Evolutionary conservation across 805 yeast genomes (phyloP).

Genomic region (Kodamaea kaohsiungensis): DNA sequence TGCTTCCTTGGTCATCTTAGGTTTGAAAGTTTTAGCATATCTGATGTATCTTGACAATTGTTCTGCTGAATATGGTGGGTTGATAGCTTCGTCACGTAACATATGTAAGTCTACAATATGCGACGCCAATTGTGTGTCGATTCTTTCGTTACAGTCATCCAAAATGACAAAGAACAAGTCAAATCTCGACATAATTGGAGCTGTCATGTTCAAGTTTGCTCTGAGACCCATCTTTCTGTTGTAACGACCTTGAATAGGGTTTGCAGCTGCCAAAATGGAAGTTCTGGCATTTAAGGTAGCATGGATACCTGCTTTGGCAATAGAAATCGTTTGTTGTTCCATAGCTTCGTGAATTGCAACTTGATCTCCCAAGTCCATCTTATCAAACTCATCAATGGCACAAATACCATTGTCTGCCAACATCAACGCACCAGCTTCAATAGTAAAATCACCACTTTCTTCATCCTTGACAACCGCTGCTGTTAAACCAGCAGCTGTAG

Average conservation of each 20-base stretch:
- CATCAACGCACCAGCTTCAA: slow-evolving; percentile 98
- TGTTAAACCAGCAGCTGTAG: slow-evolving; percentile 97
- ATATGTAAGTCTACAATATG: slow-evolving; percentile 94
- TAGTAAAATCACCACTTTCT: slow-evolving; percentile 94
- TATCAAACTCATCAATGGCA: slow-evolving; percentile 97
- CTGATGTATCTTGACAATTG: slow-evolving; percentile 85
- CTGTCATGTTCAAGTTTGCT: slow-evolving; percentile 90
- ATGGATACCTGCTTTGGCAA: slow-evolving; percentile 98
- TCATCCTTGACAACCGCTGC: slow-evolving; percentile 98
- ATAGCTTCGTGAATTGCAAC: slow-evolving; percentile 99
- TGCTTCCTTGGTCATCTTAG: slow-evolving; percentile 80
- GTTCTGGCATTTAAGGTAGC: slow-evolving; percentile 97
- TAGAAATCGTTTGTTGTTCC: slow-evolving; percentile 99
- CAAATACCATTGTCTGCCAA: slow-evolving; percentile 98
- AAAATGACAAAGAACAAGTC: slow-evolving; percentile 92
- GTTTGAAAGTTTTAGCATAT: slow-evolving; percentile 92
- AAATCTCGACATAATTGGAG: slow-evolving; percentile 98
- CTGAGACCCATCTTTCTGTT: slow-evolving; percentile 82
- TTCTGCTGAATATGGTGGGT: slow-evolving; percentile 86
- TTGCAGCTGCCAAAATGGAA: slow-evolving; percentile 97
- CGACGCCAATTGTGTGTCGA: slow-evolving; percentile 86
- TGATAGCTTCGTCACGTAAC: slow-evolving; percentile 85
- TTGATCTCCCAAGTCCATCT: slow-evolving; percentile 94
- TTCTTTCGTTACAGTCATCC: slow-evolving; percentile 90
- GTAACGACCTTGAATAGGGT: slow-evolving; percentile 96